phyloP scores from a whole-genome alignment of 1,284 basidiomycete genomes.

The Leccinum pseudoinsigne region DNA sequence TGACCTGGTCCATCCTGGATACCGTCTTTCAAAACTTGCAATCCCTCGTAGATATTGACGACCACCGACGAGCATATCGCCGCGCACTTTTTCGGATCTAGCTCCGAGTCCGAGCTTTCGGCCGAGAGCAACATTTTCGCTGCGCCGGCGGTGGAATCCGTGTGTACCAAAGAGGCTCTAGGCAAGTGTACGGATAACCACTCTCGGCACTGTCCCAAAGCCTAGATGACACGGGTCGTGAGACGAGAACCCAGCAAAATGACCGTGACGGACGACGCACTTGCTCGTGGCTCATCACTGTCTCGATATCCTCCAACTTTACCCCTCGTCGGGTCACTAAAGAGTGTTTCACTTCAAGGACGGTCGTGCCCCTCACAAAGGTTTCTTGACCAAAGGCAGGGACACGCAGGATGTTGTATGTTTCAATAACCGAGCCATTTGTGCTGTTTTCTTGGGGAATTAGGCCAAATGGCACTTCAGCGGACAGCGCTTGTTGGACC shows the following conservation, averaged over 20 bases:
- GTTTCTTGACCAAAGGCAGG: constrained; percentile 39
- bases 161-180: constrained; percentile 48
- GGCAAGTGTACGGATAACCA: constrained; percentile 60
- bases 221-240: constrained; percentile 43
- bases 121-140: constrained; percentile 49
- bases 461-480: constrained; percentile 47
- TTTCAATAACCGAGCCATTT: constrained; percentile 72
- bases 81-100: constrained; percentile 48
- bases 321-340: constrained; percentile 60
- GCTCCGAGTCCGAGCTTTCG: constrained; percentile 15
- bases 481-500: constrained; percentile 52
- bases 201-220: constrained; percentile 70
- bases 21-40: constrained; percentile 55
- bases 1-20: constrained; percentile 57
- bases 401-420: constrained; percentile 61
- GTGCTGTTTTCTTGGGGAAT: constrained; percentile 78
- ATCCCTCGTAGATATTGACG: constrained; percentile 51
- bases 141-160: constrained; percentile 68
- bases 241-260: not conserved
- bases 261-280: constrained; percentile 34
- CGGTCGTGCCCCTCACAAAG: constrained; percentile 59
- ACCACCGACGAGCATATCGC: constrained; percentile 75
- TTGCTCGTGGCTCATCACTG: constrained; percentile 75
- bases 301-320: constrained; percentile 48
- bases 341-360: constrained; percentile 65